These are phyloP conservation scores for Reticulascus tulasneorum DNA, from an alignment of 2,329 filamentous ascomycete species.

Conservation along the genomic window DNA sequence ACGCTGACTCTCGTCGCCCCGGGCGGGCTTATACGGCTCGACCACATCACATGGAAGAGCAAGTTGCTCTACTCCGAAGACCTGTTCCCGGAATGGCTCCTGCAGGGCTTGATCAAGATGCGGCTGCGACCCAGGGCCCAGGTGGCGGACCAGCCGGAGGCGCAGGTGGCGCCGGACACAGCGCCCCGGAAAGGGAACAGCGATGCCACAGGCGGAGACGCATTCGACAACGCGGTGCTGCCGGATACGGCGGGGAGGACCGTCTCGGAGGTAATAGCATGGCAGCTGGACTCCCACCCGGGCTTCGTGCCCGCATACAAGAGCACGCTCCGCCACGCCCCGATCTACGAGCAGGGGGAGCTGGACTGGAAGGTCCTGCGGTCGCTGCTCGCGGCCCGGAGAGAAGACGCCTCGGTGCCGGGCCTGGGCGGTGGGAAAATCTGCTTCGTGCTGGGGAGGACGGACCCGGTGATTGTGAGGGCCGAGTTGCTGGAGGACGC, in stretches of 20 bases:
- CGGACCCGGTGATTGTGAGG: conserved; percentile 63
- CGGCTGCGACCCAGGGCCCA: conserved; percentile 38
- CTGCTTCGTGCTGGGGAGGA: conserved; percentile 60
- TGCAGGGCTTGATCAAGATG: conserved; percentile 47
- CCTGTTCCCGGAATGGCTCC: conserved; percentile 55
- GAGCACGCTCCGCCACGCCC: conserved; percentile 65
- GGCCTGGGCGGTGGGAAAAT: conserved; percentile 47
- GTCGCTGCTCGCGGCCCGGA: conserved; percentile 39
- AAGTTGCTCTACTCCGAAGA: conserved; percentile 59
- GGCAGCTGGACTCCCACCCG: conserved; percentile 63
- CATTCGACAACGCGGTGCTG: conserved; percentile 45
- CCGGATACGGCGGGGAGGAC: conserved; percentile 44
- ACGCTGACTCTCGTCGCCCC: conserved; percentile 65
- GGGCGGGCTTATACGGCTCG: conserved; percentile 61
- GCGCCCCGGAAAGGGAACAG: conserved; percentile 31
- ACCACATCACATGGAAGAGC: conserved; percentile 57
- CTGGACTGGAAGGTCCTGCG: conserved; percentile 58
- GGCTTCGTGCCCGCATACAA: conserved; percentile 70
- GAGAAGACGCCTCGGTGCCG: conserved; percentile 29
- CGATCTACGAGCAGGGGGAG: conserved; percentile 60
- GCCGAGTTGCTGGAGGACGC: conserved; percentile 63
- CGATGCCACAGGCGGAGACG: conserved; percentile 30
- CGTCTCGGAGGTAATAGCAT: conserved; percentile 60
- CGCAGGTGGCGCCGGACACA: conserved; percentile 34
- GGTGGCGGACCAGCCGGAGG: conserved; percentile 30